Evolutionary conservation across 2,329 filamentous ascomycete species (phyloP), one percentile per base, ranked within the genome.

Genomic region (Monilinia fructicola): DNA sequence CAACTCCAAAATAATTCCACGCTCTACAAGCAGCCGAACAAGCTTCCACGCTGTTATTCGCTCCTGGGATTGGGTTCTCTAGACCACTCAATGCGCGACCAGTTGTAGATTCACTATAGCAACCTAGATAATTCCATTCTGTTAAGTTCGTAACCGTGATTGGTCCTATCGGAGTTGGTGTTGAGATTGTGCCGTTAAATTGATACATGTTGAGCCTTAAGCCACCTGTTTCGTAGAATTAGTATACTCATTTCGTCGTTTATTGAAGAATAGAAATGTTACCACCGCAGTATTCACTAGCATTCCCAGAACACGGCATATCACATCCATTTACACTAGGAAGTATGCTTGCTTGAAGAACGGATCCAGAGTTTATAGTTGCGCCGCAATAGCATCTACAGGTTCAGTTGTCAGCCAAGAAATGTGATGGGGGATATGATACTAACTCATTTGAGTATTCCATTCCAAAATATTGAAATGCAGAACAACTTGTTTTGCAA

Each of bases 1-100:
- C 79, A 12, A 79, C 75, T 42, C 78, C 78, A 44, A 77, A 77
- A 66, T 76, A 78, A 4, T 67, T 74, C 56, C 75, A 79, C 1
- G 69, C 73, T 1, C 66, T 60, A 61, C 74, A 78, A 23, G 72
- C 68, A 1, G 67, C 59, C 7, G 68, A 70, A 64, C 76, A 78
- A 16, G 67, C n/a, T 14, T 55, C 46, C 23, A 77, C 67, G 12
- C 71, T 72, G 70, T 74, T 75, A 53, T 71, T 69, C 23, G 65
- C 69, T 7, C 65, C 58, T 1, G 64, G 18, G 18, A 67, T 65
- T 21, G 70, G 54, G n/a, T 59, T 38, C 2, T 50, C 50, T 11
- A 58, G 23, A 42, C 61, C 67, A 14, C 48, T 66, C 5, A 72
- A 58, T 46, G 71, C 69, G 18, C 70, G 68, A 12, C 66, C 70